These are phyloP conservation scores for Penicillium desertorum DNA, from an alignment of 495 filamentous ascomycete species.

Conservation along the genomic window DNA sequence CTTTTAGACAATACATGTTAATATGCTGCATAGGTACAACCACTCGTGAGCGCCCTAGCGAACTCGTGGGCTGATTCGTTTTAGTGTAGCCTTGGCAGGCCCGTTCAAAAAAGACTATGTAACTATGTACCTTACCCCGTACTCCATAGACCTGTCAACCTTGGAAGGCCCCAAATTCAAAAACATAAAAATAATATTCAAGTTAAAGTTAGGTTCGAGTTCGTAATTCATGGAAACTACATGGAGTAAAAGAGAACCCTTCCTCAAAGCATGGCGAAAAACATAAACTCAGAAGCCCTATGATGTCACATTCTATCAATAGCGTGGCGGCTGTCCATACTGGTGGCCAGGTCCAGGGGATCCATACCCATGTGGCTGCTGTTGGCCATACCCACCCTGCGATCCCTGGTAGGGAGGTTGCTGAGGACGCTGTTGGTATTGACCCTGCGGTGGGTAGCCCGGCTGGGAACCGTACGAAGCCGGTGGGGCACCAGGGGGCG, in stretches of 20 bases:
- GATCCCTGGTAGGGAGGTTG: constrained; percentile 18
- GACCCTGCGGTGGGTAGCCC: constrained; percentile 16
- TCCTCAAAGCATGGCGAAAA: constrained; percentile 3
- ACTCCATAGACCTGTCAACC: background rate
- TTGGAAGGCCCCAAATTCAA: background rate
- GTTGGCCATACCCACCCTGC: constrained; percentile 27
- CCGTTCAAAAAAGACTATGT: background rate
- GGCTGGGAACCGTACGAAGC: constrained; percentile 20
- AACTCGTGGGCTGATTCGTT: background rate
- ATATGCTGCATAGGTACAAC: too few relatives aligned
- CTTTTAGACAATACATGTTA: too few relatives aligned
- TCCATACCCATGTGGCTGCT: constrained; percentile 20
- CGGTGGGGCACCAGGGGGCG: constrained; percentile 10
- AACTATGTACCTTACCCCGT: too few relatives aligned
- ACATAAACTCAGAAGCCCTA: background rate
- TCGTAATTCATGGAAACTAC: constrained; percentile 1
- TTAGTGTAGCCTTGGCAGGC: background rate
- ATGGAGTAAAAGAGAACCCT: background rate
- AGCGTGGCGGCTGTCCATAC: constrained; percentile 30
- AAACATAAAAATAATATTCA: background rate
- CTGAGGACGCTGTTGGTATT: constrained; percentile 10
- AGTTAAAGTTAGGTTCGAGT: background rate
- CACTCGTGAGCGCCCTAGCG: background rate
- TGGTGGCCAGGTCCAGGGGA: constrained; percentile 15
- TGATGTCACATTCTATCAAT: constrained; percentile 27